Percentiles rank a stretch among this genome's conserved stretches.
Conservation (phyloP, 805 yeast genomes). For the Cyberlindnera veronae region DNA sequence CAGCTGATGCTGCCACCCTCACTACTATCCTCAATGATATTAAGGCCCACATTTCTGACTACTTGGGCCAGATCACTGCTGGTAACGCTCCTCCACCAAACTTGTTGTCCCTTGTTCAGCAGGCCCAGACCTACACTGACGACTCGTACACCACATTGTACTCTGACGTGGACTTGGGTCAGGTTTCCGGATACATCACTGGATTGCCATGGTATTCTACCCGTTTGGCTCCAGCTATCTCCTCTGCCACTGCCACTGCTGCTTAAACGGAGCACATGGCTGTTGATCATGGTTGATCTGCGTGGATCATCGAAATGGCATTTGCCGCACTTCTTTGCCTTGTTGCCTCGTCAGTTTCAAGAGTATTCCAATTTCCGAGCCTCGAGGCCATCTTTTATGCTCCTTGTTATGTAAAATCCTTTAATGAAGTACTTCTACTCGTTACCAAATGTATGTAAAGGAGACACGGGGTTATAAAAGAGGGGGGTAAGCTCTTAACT, state of each 20-base stretch:
- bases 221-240: slow-evolving; percentile 13
- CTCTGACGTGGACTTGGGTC: slow-evolving; percentile 25
- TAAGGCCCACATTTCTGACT: slow-evolving; percentile 18
- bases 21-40: slow-evolving; percentile 14
- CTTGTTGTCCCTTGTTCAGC: slow-evolving; percentile 28
- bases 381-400: too few species aligned
- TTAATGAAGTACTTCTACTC: too few species aligned
- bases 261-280: too few species aligned
- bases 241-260: neutral
- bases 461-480: too few species aligned
- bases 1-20: neutral
- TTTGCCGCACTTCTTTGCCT: too few species aligned
- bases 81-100: slow-evolving; percentile 28
- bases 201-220: slow-evolving; percentile 33
- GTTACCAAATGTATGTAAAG: too few species aligned
- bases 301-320: too few species aligned
- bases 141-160: slow-evolving; percentile 32
- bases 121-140: slow-evolving; percentile 31
- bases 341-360: too few species aligned
- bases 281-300: too few species aligned
- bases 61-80: slow-evolving; percentile 19
- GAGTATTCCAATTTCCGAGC: too few species aligned
- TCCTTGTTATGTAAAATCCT: too few species aligned
- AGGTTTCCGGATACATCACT: slow-evolving; percentile 26
- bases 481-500: too few species aligned